These are phyloP conservation scores for Magnolia sinica DNA, from an alignment of 164 flowering plant genomes.

Conservation along the genomic window DNA sequence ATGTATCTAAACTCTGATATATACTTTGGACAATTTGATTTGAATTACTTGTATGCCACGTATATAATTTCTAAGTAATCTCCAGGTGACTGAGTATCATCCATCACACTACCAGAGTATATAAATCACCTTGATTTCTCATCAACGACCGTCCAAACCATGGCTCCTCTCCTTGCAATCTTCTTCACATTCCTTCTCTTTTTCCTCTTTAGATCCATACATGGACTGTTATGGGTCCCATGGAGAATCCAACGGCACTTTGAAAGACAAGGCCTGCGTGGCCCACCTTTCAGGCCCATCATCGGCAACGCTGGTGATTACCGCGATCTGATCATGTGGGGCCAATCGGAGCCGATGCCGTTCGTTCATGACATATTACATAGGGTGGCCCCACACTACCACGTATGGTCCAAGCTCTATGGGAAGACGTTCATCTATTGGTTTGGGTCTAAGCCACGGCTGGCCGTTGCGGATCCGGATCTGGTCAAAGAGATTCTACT, in stretches of 20 bases:
- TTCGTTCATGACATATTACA: slow-evolving; percentile 2
- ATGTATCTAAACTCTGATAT: too few relatives aligned
- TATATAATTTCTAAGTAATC: too few relatives aligned
- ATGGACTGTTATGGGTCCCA: slow-evolving; percentile 11
- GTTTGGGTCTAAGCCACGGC: slow-evolving; percentile 17
- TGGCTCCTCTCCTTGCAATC: not conserved
- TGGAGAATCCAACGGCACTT: slow-evolving; percentile 11
- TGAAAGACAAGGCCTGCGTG: slow-evolving; percentile 12
- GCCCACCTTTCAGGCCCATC: slow-evolving; percentile 27
- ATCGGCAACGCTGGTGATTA: slow-evolving; percentile 28
- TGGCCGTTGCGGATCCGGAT: slow-evolving; percentile 10
- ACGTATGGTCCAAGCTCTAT: slow-evolving; percentile 12
- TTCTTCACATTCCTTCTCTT: not conserved
- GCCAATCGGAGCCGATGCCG: slow-evolving; percentile 6
- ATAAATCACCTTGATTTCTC: too few relatives aligned
- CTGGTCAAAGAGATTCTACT: slow-evolving; percentile 17
- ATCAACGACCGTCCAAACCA: not conserved
- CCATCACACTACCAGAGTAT: too few relatives aligned
- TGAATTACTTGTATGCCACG: too few relatives aligned
- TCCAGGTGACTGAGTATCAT: too few relatives aligned
- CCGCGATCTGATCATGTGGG: not conserved
- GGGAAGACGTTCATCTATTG: slow-evolving; percentile 15
- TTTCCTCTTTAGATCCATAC: slow-evolving; percentile 1
- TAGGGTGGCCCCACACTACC: slow-evolving; percentile 11
- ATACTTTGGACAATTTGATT: too few relatives aligned